Percentiles rank a stretch among this genome's conserved stretches.
Evolutionary conservation across 768 basidiomycete species (phyloP).

Genomic region (Cantharellus anzutake): DNA sequence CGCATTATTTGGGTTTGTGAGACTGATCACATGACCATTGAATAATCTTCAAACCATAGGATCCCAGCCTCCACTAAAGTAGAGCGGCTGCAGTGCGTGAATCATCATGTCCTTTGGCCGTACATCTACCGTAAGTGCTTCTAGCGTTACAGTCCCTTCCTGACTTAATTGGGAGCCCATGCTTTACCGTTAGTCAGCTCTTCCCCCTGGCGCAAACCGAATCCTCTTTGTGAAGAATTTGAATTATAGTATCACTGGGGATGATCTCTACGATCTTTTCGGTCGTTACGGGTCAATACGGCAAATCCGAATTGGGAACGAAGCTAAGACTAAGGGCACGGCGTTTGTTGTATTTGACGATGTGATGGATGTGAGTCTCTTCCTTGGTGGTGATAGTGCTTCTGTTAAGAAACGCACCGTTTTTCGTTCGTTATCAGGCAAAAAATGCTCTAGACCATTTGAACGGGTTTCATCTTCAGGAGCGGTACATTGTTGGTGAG

Average conservation of each 20-base stretch:
- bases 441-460: constrained; percentile 93
- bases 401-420: neutral
- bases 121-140: neutral
- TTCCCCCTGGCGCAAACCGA: constrained; percentile 82
- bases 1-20: too few relatives aligned
- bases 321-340: constrained; percentile 83
- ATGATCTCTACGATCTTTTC: constrained; percentile 92
- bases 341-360: constrained; percentile 95
- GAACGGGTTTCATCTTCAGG: constrained; percentile 95
- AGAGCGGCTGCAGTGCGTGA: too few relatives aligned
- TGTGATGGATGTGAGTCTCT: constrained; percentile 62
- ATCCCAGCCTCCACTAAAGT: too few relatives aligned
- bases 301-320: constrained; percentile 85
- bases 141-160: neutral
- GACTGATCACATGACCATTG: too few relatives aligned
- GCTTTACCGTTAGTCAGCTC: constrained; percentile 37
- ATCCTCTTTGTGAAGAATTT: constrained; percentile 88
- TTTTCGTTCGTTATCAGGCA: constrained; percentile 31
- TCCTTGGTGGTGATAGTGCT: constrained; percentile 13
- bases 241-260: constrained; percentile 81
- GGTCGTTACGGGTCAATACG: constrained; percentile 94
- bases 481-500: constrained; percentile 80
- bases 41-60: too few relatives aligned
- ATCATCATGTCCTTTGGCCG: neutral
- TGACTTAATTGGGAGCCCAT: neutral